Base-by-base conservation (phyloP, 768 basidiomycete species). In the Leccinum barrowsii region DNA sequence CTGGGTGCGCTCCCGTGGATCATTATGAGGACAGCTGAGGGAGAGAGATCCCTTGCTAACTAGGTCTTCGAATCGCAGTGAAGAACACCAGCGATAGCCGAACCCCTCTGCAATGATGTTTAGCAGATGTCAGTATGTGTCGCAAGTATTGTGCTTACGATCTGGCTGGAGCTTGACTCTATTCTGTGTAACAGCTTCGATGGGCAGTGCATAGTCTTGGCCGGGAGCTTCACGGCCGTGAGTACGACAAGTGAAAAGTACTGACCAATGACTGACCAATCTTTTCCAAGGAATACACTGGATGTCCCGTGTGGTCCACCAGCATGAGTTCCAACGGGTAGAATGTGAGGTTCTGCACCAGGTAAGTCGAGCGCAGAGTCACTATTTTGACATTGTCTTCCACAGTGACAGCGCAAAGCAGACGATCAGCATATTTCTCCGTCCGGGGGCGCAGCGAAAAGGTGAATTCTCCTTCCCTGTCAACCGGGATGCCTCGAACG, bases 311-410 rank as follows among this genome's bases (percentile, higher is more conserved):
- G 22, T 89, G 85, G 66, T 98, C 93, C 13, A 98, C 87, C 26
- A 98, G 74, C 65, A 91, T 92, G 63, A 98, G 74, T 72, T 99
- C 97, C 66, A 98, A 75, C 5, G 95, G 94, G 67, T 98, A 92
- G 49, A 96, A 78, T 0, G 95, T 96, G 57, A 85, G 75, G 71
- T 99, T 99, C 73, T 93, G 88, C 48, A 99, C 80, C 67, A 91
- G 86, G 71, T 94, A 94, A 0, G 91, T 93, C 1, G 97, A 98
- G 46, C 96, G 83, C 62, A 99, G 81, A 2, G 92, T 98, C 59
- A 98, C 90, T 55, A 95, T 75, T 76, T 99, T 99, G 67, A 95
- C 89, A 67, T 93, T 96, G 66, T 94, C 88, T 66, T 93, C 81
- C 21, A 99, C 86, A 57, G 84, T 85, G 61, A 99, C 85, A 63